Evolutionary conservation across 1,139 yeast genomes (phyloP), one percentile per base, ranked within the genome.

Genomic region (Protomyces inundatus): DNA sequence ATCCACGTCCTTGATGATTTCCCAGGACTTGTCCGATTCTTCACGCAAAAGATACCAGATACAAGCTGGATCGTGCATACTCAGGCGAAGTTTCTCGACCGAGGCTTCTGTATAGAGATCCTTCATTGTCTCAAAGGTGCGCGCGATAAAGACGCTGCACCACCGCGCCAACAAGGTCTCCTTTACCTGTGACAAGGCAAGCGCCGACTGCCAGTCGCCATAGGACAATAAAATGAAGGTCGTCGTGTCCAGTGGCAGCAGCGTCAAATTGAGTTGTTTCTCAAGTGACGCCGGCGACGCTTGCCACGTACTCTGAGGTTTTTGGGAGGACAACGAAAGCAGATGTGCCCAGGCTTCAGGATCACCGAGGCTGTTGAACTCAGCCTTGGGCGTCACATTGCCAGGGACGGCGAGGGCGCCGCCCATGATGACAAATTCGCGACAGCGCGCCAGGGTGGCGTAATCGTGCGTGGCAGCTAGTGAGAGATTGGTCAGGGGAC

Each of bases 401-500:
- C 81, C 81, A 2, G 77, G 75, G 36, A 66, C 70, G 7, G 67
- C 64, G 42, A 78, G 63, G 4, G 77, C 73, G 6, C 77, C 81
- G 40, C 80, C 81, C 81, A 78, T 78, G 55, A 74, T 69, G 30
- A 77, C 73, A 16, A 78, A 71, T 59, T 73, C 70, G 64, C 73
- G 75, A 14, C 58, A 71, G 10, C 64, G 23, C 9, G 74, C 60
- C 63, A 78, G 77, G 1, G 77, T 68, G 33, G 61, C 67, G 2
- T 78, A 77, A 55, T 77, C 79, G 14, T 68, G 61, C 58, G 74
- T 71, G 0, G 78, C 77, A 1, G 80, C 80, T 65, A 69, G 71
- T 32, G 80, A 79, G n/a, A 77, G 58, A 67, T 78, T 78, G 66
- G 77, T 76, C 51, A 77, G 68, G 3, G 81, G 81, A 1, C 80